Conservation (phyloP, 192 early-diverging fungal species). For the Coemansia sp. region DNA sequence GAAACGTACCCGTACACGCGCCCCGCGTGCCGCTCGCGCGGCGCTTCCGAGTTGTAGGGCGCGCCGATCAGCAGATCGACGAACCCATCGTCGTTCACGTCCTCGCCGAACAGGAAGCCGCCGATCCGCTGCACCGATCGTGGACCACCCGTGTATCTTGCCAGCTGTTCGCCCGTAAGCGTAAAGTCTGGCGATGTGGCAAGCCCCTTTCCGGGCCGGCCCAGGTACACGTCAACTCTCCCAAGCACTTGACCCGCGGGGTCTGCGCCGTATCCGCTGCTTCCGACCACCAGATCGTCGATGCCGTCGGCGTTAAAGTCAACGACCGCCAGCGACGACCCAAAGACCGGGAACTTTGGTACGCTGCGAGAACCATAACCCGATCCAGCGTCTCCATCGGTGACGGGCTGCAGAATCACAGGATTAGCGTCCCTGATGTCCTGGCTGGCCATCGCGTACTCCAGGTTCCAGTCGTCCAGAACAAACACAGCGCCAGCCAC, state of each 20-base stretch:
- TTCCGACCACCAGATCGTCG: conserved; percentile 77
- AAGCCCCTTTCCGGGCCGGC: conserved; percentile 54
- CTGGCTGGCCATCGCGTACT: conserved; percentile 27
- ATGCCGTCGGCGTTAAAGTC: conserved; percentile 86
- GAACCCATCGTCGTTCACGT: conserved; percentile 64
- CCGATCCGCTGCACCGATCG: conserved; percentile 35
- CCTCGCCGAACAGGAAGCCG: conserved; percentile 56
- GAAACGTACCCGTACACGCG: conserved; percentile 50
- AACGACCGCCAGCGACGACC: conserved; percentile 70
- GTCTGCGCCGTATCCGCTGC: conserved; percentile 55
- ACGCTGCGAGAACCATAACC: conserved; percentile 2
- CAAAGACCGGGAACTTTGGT: conserved; percentile 60
- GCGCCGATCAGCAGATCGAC: conserved; percentile 69
- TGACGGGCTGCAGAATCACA: conserved; percentile 23
- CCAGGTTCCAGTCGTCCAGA: conserved; percentile 10
- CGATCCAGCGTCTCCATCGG: conserved; percentile 7
- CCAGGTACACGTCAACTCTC: conserved; percentile 68
- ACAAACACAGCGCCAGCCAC: conserved; percentile 61
- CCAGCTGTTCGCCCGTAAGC: conserved; percentile 37
- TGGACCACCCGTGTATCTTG: conserved; percentile 12
- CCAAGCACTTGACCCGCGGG: conserved; percentile 50
- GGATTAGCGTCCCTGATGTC: conserved; percentile 54
- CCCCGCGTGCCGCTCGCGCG: conserved; percentile 44
- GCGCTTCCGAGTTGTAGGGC: conserved; percentile 52
- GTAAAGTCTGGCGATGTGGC: conserved; percentile 52